phyloP scores from a whole-genome alignment of 140 eudicot species.

The Flaveria floridana region DNA sequence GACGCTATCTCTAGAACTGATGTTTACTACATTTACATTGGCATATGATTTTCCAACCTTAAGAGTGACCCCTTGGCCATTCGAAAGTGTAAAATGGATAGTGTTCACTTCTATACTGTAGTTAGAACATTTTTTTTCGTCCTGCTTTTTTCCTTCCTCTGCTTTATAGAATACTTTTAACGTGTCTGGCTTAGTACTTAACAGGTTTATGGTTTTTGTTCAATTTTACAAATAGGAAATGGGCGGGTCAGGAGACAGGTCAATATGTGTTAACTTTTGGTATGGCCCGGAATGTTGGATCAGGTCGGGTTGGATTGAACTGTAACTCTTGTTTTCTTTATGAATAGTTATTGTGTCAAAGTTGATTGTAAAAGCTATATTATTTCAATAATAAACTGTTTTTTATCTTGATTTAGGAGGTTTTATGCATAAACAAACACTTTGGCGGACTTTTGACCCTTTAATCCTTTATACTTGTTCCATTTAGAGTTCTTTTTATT shows the following conservation, averaged over 20 bases:
- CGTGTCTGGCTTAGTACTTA: constrained; percentile 1
- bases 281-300: not conserved
- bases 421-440: not conserved
- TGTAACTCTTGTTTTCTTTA: not conserved
- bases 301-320: not conserved
- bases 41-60: not conserved
- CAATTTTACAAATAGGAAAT: not conserved
- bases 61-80: not conserved
- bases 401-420: not conserved
- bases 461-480: not conserved
- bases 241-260: not conserved
- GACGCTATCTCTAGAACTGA: not conserved
- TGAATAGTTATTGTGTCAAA: not conserved
- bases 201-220: constrained; percentile 3
- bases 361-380: not conserved
- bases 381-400: not conserved
- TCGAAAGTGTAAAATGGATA: constrained; percentile 9
- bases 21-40: constrained; percentile 9
- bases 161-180: not conserved
- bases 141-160: not conserved
- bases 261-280: not conserved
- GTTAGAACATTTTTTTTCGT: not conserved
- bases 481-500: not conserved
- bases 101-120: not conserved
- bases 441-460: not conserved